Evolutionary conservation across 1,284 basidiomycete genomes (phyloP).

Genomic region (Melanopsichium pennsylvanicum): DNA sequence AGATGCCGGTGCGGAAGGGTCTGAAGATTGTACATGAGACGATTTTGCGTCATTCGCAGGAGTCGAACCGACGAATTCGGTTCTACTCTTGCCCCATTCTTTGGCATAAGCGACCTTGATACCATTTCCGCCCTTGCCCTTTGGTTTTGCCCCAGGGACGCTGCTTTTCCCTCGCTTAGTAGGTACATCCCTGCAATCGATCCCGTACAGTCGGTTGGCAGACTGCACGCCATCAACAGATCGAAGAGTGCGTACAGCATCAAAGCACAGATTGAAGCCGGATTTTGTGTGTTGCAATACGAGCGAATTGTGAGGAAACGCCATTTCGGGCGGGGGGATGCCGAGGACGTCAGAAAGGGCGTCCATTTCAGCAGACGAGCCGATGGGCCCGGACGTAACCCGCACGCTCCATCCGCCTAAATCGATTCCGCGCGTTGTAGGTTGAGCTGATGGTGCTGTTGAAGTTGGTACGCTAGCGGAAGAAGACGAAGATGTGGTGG

Average conservation of each 20-base stretch:
- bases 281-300: slow-evolving; percentile 71
- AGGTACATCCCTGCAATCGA: slow-evolving; percentile 35
- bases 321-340: slow-evolving; percentile 94
- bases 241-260: slow-evolving; percentile 75
- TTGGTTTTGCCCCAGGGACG: slow-evolving; percentile 36
- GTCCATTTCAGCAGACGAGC: slow-evolving; percentile 68
- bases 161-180: background rate
- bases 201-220: slow-evolving; percentile 74
- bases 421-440: slow-evolving; percentile 50
- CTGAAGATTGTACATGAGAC: no score
- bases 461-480: slow-evolving; percentile 9
- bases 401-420: slow-evolving; percentile 58
- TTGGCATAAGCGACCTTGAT: slow-evolving; percentile 95
- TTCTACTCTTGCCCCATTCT: slow-evolving; percentile 89
- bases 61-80: slow-evolving; percentile 33
- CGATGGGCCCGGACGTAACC: slow-evolving; percentile 57
- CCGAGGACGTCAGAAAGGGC: slow-evolving; percentile 75
- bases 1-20: no score
- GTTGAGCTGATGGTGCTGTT: slow-evolving; percentile 19
- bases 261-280: slow-evolving; percentile 76
- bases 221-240: slow-evolving; percentile 73
- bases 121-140: slow-evolving; percentile 65
- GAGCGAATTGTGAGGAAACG: slow-evolving; percentile 86
- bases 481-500: slow-evolving; percentile 1
- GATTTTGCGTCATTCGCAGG: no score